Conservation (phyloP, 1,284 basidiomycete genomes). For the Lignosus rhinocerotis region DNA sequence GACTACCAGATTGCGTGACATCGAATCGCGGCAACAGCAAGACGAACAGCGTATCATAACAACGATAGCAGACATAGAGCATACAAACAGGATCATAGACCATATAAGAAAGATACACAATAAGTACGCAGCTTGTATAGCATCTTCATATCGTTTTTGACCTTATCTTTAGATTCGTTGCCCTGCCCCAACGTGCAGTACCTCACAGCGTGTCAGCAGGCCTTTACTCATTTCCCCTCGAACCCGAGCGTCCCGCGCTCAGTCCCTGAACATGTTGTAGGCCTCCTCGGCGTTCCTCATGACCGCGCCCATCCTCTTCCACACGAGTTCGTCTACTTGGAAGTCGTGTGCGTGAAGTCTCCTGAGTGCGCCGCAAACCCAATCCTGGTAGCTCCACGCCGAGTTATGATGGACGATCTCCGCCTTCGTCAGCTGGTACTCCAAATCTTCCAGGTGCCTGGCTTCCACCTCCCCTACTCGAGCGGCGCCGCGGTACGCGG, state of each 20-base stretch:
- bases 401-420: constrained; percentile 2
- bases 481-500: constrained; percentile 8
- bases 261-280: constrained; percentile 6
- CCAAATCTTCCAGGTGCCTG: neutral
- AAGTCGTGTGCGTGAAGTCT: constrained; percentile 11
- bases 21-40: too few species aligned
- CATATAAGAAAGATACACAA: neutral
- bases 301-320: neutral
- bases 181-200: neutral
- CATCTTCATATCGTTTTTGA: neutral
- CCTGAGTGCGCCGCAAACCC: constrained; percentile 16
- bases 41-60: too few species aligned
- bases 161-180: neutral
- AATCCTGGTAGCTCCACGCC: constrained; percentile 3
- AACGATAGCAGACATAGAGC: too few species aligned
- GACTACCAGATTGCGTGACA: too few species aligned
- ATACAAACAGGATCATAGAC: too few species aligned
- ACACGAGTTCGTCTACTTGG: neutral
- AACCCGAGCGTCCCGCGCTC: neutral
- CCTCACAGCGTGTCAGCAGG: neutral
- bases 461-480: constrained; percentile 4
- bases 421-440: neutral
- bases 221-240: neutral
- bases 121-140: neutral
- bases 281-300: neutral